phyloP scores from a whole-genome alignment of 345 rosid genomes.

The Pelargonium nanum region DNA sequence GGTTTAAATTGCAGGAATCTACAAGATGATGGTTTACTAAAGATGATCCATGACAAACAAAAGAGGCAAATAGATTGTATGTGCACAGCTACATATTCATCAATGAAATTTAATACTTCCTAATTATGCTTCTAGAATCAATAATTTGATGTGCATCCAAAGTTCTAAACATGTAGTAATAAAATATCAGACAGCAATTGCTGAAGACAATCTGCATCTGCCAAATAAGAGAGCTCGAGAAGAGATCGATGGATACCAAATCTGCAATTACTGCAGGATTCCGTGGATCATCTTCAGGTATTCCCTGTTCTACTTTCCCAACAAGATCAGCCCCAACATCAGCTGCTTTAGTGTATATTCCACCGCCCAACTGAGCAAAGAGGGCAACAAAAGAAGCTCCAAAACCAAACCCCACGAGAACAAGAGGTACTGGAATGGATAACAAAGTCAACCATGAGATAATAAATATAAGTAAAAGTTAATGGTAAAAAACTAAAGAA shows the following conservation, averaged over 20 bases:
- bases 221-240: not conserved
- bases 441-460: slow-evolving; percentile 16
- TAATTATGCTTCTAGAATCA: no score
- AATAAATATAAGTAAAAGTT: not conserved
- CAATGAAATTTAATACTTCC: no score
- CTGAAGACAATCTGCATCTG: not conserved
- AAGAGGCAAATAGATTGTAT: not conserved
- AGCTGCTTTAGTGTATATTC: slow-evolving; percentile 97
- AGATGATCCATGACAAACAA: no score
- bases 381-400: slow-evolving; percentile 99
- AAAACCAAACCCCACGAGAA: slow-evolving; percentile 96
- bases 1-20: no score
- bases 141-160: no score
- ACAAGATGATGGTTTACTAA: no score
- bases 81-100: not conserved
- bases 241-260: slow-evolving; percentile 57
- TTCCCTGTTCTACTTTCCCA: slow-evolving; percentile 99
- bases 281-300: slow-evolving; percentile 99
- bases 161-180: not conserved
- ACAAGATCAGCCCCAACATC: slow-evolving; percentile 99
- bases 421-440: slow-evolving; percentile 75
- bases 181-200: not conserved
- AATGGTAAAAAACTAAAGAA: not conserved
- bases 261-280: slow-evolving; percentile 99
- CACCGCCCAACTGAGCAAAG: slow-evolving; percentile 99